These are phyloP conservation scores for Mayamaea pseudoterrestris DNA, from an alignment of 108 stramenopile species.

Conservation along the genomic window DNA sequence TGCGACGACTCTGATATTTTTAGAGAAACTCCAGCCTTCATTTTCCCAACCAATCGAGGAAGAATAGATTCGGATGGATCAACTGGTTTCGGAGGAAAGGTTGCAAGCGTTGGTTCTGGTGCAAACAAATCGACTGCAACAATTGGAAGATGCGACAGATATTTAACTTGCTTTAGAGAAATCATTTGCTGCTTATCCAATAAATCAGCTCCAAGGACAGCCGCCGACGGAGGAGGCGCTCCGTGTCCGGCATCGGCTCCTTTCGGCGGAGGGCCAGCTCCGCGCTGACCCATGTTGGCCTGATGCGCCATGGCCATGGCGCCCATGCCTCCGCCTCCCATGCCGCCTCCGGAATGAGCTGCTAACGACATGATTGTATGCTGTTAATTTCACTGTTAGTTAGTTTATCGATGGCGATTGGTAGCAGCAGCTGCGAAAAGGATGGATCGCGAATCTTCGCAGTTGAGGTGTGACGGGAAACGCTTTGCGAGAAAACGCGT, in stretches of 20 bases:
- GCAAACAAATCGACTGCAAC: slow-evolving; percentile 72
- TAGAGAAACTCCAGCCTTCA: slow-evolving; percentile 23
- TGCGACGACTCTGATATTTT: slow-evolving; percentile 39
- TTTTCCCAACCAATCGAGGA: slow-evolving; percentile 27
- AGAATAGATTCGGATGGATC: slow-evolving; percentile 7
- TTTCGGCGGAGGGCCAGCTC: slow-evolving; percentile 15
- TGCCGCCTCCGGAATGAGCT: slow-evolving; percentile 31
- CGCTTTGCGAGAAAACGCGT: too few relatives aligned
- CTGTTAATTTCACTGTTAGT: background rate
- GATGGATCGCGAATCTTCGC: background rate
- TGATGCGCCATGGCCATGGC: slow-evolving; percentile 52
- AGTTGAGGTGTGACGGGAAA: too few relatives aligned
- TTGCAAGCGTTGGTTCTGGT: slow-evolving; percentile 31
- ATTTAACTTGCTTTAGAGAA: slow-evolving; percentile 33
- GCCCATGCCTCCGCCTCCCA: slow-evolving; percentile 35
- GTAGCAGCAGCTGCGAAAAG: background rate
- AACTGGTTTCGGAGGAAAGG: slow-evolving; percentile 55
- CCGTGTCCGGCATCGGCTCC: background rate
- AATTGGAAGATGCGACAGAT: slow-evolving; percentile 41
- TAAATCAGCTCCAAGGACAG: slow-evolving; percentile 57
- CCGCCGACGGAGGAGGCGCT: slow-evolving; percentile 11
- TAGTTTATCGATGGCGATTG: background rate
- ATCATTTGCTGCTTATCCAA: slow-evolving; percentile 55
- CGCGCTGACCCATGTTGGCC: slow-evolving; percentile 33
- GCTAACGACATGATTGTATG: slow-evolving; percentile 62